Evolutionary conservation across 371 early-diverging fungal genomes (phyloP).

Genomic region (Mortierella sp.): DNA sequence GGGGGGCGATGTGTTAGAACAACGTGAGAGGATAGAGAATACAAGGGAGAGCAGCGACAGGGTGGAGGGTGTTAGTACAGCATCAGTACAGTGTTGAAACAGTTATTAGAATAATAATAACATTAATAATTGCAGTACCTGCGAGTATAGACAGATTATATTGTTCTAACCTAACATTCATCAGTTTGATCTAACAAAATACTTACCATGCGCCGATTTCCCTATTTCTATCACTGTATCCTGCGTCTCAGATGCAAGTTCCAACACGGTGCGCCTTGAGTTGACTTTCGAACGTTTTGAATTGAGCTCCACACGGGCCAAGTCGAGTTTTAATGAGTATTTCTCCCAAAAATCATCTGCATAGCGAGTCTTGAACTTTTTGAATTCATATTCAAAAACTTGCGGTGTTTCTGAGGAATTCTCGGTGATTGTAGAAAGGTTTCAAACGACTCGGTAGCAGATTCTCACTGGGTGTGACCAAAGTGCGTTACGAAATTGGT

Average conservation of each 20-base stretch:
- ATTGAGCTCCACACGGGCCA: too few species aligned
- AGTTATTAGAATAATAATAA: too few species aligned
- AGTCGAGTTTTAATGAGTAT: neutral
- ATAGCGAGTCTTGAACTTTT: conserved; percentile 9
- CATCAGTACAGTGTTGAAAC: too few species aligned
- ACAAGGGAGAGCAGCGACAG: too few species aligned
- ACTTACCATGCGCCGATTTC: conserved; percentile 22
- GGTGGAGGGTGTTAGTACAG: too few species aligned
- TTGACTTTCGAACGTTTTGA: too few species aligned
- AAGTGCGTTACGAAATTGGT: conserved; percentile 18
- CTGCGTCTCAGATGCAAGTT: conserved; percentile 21
- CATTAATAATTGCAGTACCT: too few species aligned
- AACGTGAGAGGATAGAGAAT: too few species aligned
- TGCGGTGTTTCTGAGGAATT: conserved; percentile 12
- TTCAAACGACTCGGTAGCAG: conserved; percentile 16
- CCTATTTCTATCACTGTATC: conserved; percentile 20
- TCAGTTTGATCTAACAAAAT: too few species aligned
- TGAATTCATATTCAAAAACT: conserved; percentile 6
- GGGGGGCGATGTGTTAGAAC: too few species aligned
- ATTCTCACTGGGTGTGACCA: conserved; percentile 20
- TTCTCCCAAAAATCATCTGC: conserved; percentile 26
- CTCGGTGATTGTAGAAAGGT: conserved; percentile 13
- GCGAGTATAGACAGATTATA: too few species aligned
- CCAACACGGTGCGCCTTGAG: conserved; percentile 8
- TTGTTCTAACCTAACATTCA: too few species aligned